Percentiles rank a stretch among this genome's conserved stretches.
phyloP scores from a whole-genome alignment of 1,284 basidiomycete species.

The Marasmius oreades region DNA sequence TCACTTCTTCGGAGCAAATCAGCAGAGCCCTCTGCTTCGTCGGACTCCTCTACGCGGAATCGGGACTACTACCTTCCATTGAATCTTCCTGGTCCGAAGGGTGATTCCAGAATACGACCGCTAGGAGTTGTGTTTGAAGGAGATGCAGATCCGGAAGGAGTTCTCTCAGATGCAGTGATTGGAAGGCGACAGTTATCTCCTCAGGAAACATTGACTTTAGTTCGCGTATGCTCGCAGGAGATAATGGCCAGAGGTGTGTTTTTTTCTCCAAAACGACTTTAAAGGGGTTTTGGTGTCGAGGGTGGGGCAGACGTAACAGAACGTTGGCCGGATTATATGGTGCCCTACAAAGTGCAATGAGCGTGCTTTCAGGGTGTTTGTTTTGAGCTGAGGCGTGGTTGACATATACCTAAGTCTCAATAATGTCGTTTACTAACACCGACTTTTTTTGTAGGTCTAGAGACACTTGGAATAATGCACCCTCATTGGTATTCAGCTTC shows the following conservation, averaged over 20 bases:
- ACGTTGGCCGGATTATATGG: background rate
- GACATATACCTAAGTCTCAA: no score
- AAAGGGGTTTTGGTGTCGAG: no score
- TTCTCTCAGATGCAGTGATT: slow-evolving; percentile 48
- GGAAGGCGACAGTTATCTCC: slow-evolving; percentile 55
- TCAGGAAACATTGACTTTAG: slow-evolving; percentile 54
- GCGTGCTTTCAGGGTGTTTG: no score
- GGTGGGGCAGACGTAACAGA: background rate
- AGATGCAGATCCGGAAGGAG: slow-evolving; percentile 37
- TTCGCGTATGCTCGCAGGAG: slow-evolving; percentile 60
- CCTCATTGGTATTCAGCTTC: slow-evolving; percentile 78
- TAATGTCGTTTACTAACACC: slow-evolving; percentile 6
- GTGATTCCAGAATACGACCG: slow-evolving; percentile 40
- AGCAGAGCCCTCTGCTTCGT: slow-evolving; percentile 29
- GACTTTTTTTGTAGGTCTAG: slow-evolving; percentile 46
- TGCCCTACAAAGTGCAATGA: slow-evolving; percentile 3
- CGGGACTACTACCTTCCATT: slow-evolving; percentile 47
- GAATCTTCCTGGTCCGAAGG: slow-evolving; percentile 48
- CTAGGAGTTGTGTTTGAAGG: slow-evolving; percentile 58
- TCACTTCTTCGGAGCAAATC: slow-evolving; percentile 49
- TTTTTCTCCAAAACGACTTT: background rate
- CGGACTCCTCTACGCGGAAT: slow-evolving; percentile 15
- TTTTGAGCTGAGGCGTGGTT: no score
- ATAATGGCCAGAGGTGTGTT: slow-evolving; percentile 58
- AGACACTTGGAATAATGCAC: slow-evolving; percentile 75